Evolutionary conservation across 1,284 basidiomycete species (phyloP).

Genomic region (Rhodotorula sp.): DNA sequence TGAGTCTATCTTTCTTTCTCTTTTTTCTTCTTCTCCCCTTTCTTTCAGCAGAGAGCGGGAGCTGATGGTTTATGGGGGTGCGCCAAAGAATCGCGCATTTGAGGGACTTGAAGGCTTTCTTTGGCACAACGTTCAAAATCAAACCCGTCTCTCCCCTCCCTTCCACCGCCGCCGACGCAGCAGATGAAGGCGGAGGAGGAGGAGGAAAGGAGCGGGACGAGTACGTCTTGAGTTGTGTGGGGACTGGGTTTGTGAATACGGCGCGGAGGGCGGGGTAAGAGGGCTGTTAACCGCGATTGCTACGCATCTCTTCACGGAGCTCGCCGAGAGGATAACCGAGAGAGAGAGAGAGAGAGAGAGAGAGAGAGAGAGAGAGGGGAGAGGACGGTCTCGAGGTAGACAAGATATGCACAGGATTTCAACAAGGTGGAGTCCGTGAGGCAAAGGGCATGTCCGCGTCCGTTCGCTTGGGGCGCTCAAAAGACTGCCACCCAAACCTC

Average conservation of each 20-base stretch:
- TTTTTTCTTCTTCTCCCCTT: constrained; percentile 43
- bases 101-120: constrained; percentile 75
- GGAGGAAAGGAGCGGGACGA: constrained; percentile 36
- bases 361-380: too few relatives aligned
- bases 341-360: too few relatives aligned
- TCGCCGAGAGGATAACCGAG: too few relatives aligned
- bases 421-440: too few relatives aligned
- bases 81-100: constrained; percentile 78
- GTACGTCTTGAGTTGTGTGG: constrained; percentile 53
- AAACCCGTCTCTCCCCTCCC: constrained; percentile 42
- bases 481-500: neutral
- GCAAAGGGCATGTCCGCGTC: too few relatives aligned
- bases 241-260: constrained; percentile 55
- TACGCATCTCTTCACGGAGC: too few relatives aligned
- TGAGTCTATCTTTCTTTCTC: constrained; percentile 39
- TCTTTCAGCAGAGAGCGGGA: constrained; percentile 31
- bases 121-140: constrained; percentile 65
- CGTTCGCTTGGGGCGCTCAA: neutral
- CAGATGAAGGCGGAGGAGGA: constrained; percentile 31
- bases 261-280: constrained; percentile 48
- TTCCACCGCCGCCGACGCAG: neutral
- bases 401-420: neutral
- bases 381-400: too few relatives aligned
- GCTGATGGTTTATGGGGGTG: neutral
- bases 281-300: neutral